A percentile compares a stretch with the other conserved stretches of the same genome.
phyloP scores from a whole-genome alignment of 495 filamentous ascomycete species.

The Xylaria venustula region DNA sequence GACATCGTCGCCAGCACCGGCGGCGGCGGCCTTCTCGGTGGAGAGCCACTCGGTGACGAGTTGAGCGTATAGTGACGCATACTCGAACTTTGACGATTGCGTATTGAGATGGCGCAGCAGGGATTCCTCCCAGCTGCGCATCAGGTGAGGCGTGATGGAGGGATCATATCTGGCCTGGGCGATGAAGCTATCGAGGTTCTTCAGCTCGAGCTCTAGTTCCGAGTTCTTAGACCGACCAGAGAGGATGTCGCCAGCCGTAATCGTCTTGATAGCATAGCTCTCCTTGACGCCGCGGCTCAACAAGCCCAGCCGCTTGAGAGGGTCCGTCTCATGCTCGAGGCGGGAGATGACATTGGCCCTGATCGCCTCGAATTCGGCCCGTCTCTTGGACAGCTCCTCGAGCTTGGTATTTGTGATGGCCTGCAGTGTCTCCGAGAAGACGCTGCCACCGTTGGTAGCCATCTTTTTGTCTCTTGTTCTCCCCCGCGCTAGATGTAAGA shows the following conservation, averaged over 20 bases:
- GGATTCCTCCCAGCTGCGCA: constrained; percentile 47
- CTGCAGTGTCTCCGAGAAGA: constrained; percentile 61
- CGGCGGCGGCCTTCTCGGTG: constrained; percentile 19
- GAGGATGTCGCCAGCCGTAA: constrained; percentile 15
- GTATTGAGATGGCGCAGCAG: constrained; percentile 49
- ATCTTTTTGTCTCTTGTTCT: neutral
- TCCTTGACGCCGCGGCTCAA: constrained; percentile 43
- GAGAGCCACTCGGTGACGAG: constrained; percentile 64
- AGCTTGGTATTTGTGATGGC: constrained; percentile 67
- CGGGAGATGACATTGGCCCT: constrained; percentile 34
- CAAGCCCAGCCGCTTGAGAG: constrained; percentile 32
- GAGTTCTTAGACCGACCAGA: constrained; percentile 23
- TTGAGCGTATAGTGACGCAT: constrained; percentile 60
- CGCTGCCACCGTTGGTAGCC: constrained; percentile 16
- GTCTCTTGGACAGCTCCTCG: constrained; percentile 59
- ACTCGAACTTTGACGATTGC: constrained; percentile 57
- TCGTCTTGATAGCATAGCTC: constrained; percentile 32
- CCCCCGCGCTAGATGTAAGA: neutral
- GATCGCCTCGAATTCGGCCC: constrained; percentile 47
- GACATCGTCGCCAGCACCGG: constrained; percentile 11
- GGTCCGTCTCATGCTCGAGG: constrained; percentile 28
- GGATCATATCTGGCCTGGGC: constrained; percentile 57
- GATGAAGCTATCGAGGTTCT: constrained; percentile 52
- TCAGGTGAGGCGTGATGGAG: constrained; percentile 47
- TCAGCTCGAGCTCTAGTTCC: constrained; percentile 40